Conservation (phyloP, 345 rosid genomes). For the Arabis hirsuta region DNA sequence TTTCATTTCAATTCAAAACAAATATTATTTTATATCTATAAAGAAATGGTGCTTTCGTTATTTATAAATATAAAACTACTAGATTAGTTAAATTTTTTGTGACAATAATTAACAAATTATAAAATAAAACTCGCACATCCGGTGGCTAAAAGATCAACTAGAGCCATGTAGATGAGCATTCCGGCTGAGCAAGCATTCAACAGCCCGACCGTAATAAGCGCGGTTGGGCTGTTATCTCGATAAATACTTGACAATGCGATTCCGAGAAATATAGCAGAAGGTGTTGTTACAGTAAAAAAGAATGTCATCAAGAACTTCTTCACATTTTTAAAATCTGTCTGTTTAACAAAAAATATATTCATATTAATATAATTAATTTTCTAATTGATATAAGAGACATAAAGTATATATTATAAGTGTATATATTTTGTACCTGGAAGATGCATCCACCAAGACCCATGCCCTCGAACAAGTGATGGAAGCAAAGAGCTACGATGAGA, state of each 20-base stretch:
- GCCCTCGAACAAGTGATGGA: constrained; percentile 87
- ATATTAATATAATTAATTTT: not conserved
- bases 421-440: constrained; percentile 53
- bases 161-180: too few relatives aligned
- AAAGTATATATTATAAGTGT: not conserved
- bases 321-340: constrained; percentile 61
- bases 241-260: constrained; percentile 58
- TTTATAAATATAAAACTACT: too few relatives aligned
- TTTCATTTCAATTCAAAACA: too few relatives aligned
- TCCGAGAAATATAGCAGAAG: constrained; percentile 60
- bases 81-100: too few relatives aligned
- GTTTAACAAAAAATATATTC: not conserved
- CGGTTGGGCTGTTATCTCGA: constrained; percentile 62
- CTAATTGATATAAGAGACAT: not conserved
- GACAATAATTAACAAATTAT: too few relatives aligned
- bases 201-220: constrained; percentile 8
- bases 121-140: too few relatives aligned
- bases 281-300: constrained; percentile 72
- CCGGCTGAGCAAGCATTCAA: too few relatives aligned
- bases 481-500: constrained; percentile 81
- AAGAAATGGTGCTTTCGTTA: too few relatives aligned
- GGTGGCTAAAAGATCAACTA: too few relatives aligned
- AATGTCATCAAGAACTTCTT: constrained; percentile 58
- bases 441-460: constrained; percentile 89
- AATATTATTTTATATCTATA: too few relatives aligned